Base-by-base conservation (phyloP, 257 asterid species). In the Jasminum sambac region DNA sequence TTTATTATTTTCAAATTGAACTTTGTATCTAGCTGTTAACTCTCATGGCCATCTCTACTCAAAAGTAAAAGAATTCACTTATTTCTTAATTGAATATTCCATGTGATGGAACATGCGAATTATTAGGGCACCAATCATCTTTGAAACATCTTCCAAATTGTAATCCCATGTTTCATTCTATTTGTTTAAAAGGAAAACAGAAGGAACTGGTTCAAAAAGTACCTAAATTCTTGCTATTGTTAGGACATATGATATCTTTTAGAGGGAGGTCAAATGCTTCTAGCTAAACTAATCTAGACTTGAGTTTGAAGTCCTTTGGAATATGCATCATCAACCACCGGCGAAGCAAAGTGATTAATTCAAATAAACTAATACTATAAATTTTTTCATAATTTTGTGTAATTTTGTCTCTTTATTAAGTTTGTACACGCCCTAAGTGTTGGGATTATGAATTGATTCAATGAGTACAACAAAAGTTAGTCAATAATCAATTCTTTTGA, bases 261-360 rank as follows among this genome's bases (percentile, higher is more conserved):
- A 13, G 19, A 50, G 26, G 17, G 6, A 11, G 23, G 25, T 9
- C 61, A 21, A 52, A 52, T 52, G 12, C 36, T 1, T 55, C 30
- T 13, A 76, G 34, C 39, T 23, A 12, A 30, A 30, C 4, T 1
- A 1, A 1, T 30, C 43, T 55, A 42, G 73, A 65, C 67, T 23
- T 55, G 64, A 48, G 37, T 48, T 76, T 57, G 66, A 39, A 64
- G 46, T 37, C 25, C 72, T 26, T 36, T 46, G 72, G 74, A 73
- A 78, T 57, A 64, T 68, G 70, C 62, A 64, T 60, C 82, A 69
- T 64, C 71, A 69, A 71, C 64, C 71, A 58, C 75, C 83, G 79
- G 64, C 86, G 76, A 81, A 81, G 38, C 34, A 11, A 67, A 25
- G 25, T 11, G 66, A 70, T 23, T 8, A 24, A 17, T 16, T 36